Conservation (phyloP, 2,329 filamentous ascomycete species). For the Cladobotryum mycophilum region DNA sequence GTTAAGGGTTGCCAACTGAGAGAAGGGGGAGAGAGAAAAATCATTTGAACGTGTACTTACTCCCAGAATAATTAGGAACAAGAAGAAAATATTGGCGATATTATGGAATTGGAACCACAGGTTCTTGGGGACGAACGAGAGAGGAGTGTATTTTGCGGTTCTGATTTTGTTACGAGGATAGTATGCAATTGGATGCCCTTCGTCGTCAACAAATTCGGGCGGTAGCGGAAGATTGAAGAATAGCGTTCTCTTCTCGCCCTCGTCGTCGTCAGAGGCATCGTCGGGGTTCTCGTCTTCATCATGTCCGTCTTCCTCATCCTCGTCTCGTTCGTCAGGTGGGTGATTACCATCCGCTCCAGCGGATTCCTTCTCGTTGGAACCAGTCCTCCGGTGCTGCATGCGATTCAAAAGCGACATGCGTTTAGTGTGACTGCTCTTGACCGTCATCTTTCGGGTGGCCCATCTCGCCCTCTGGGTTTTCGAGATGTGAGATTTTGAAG, state of each 20-base stretch:
- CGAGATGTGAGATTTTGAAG: slow-evolving; percentile 15
- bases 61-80: slow-evolving; percentile 89
- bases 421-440: slow-evolving; percentile 70
- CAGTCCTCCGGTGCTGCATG: slow-evolving; percentile 53
- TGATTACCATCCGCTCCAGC: slow-evolving; percentile 27
- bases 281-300: slow-evolving; percentile 23
- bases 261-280: slow-evolving; percentile 33
- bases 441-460: slow-evolving; percentile 85
- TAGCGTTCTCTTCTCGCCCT: slow-evolving; percentile 49
- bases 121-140: slow-evolving; percentile 96
- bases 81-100: slow-evolving; percentile 96
- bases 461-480: slow-evolving; percentile 77
- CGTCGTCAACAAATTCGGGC: slow-evolving; percentile 66
- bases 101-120: slow-evolving; percentile 98
- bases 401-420: slow-evolving; percentile 76
- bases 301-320: slow-evolving; percentile 20
- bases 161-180: slow-evolving; percentile 94
- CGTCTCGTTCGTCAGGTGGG: slow-evolving; percentile 22
- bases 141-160: slow-evolving; percentile 92
- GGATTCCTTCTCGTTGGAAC: slow-evolving; percentile 64
- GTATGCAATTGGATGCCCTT: slow-evolving; percentile 62
- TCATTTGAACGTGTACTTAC: slow-evolving; percentile 50
- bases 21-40: not conserved
- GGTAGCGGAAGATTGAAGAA: slow-evolving; percentile 87
- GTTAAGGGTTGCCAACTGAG: slow-evolving; percentile 13